Conservation (phyloP, 1,284 basidiomycete genomes). For the Pyrrhoderma lamaoense region DNA sequence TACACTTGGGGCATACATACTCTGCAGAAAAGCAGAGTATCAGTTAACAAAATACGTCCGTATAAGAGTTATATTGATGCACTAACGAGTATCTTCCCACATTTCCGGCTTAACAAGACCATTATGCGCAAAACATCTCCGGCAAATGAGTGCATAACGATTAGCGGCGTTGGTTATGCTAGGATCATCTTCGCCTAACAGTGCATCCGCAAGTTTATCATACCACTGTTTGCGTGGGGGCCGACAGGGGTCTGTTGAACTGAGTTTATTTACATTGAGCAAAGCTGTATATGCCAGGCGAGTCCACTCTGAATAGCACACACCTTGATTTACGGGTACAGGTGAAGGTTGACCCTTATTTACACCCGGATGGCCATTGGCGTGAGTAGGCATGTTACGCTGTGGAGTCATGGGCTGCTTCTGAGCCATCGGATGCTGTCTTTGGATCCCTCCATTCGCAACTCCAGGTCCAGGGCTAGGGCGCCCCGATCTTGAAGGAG, state of each 20-base stretch:
- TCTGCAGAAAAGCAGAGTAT: conserved; percentile 35
- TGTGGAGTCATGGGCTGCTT: conserved; percentile 8
- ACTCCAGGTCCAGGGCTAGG: conserved; percentile 28
- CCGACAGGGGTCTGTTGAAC: conserved; percentile 35
- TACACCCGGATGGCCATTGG: conserved; percentile 20
- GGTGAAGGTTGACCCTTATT: conserved; percentile 3
- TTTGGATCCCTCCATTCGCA: conserved; percentile 1
- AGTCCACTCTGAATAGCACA: background rate
- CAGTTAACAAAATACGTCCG: conserved; percentile 2
- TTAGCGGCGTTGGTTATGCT: conserved; percentile 39
- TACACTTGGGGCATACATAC: conserved; percentile 71
- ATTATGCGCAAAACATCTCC: conserved; percentile 89
- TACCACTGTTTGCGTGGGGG: conserved; percentile 78
- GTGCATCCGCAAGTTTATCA: conserved; percentile 80
- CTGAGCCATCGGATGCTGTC: conserved; percentile 1
- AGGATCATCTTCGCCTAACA: conserved; percentile 78
- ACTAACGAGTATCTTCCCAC: conserved; percentile 88
- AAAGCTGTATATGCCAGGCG: conserved; percentile 1
- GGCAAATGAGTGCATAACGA: conserved; percentile 92
- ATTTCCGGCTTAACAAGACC: conserved; percentile 85
- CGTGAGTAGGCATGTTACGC: conserved; percentile 4
- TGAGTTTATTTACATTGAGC: conserved; percentile 13
- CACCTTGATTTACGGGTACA: background rate
- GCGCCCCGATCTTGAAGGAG: conserved; percentile 32
- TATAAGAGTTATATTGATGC: conserved; percentile 5